Evolutionary conservation across 1,284 basidiomycete species (phyloP).

Genomic region (Schizopora paradoxa): DNA sequence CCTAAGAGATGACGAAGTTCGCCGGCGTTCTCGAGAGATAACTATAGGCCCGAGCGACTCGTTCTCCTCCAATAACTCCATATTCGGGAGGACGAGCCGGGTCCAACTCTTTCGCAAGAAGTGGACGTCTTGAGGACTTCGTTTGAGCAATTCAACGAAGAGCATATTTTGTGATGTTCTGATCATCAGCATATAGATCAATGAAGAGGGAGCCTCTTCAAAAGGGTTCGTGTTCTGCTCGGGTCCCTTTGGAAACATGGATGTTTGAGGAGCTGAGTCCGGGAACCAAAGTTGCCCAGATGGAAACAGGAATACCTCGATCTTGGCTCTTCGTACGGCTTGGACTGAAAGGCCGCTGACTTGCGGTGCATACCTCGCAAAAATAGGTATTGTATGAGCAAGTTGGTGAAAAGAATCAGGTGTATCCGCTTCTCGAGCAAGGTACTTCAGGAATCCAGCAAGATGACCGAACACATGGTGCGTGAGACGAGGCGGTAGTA

Average conservation of each 20-base stretch:
- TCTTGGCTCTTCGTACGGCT: constrained; percentile 69
- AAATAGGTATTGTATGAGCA: constrained; percentile 48
- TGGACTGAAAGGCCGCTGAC: constrained; percentile 70
- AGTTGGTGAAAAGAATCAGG: constrained; percentile 45
- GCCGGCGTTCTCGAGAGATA: constrained; percentile 29
- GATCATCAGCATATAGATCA: constrained; percentile 57
- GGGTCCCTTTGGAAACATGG: constrained; percentile 54
- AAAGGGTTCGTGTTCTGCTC: constrained; percentile 38
- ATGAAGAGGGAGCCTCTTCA: constrained; percentile 40
- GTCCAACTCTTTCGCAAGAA: constrained; percentile 66
- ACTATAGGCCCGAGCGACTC: constrained; percentile 13
- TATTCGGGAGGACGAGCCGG: constrained; percentile 52
- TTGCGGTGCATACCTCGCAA: constrained; percentile 54
- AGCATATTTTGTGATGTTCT: constrained; percentile 71
- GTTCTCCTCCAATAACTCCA: constrained; percentile 41
- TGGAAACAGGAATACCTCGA: constrained; percentile 68
- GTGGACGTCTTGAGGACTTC: constrained; percentile 67
- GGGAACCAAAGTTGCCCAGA: constrained; percentile 65
- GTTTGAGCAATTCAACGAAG: constrained; percentile 59
- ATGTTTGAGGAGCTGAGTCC: constrained; percentile 41
- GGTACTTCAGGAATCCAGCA: constrained; percentile 61
- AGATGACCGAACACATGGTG: constrained; percentile 68
- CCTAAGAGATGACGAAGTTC: constrained; percentile 16
- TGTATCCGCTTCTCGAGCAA: constrained; percentile 41
- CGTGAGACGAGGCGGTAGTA: constrained; percentile 59